Evolutionary conservation across 2,329 filamentous ascomycete genomes (phyloP).

Genomic region (Bertia moriformis): DNA sequence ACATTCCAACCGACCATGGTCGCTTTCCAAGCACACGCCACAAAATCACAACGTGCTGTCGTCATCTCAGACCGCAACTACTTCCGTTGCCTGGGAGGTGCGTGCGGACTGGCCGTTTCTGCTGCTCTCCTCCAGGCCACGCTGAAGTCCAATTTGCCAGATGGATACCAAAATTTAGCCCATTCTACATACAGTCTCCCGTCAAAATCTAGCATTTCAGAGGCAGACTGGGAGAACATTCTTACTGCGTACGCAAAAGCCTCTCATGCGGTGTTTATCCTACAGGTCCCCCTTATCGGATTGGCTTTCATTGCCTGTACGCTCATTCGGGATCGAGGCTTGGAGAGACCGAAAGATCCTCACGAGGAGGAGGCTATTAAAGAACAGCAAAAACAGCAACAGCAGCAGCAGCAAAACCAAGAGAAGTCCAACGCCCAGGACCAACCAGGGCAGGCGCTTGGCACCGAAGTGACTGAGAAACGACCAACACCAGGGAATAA

Average conservation of each 20-base stretch:
- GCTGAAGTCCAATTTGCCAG: conserved; percentile 15
- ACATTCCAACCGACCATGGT: conserved; percentile 32
- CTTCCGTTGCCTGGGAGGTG: conserved; percentile 41
- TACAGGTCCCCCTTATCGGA: conserved; percentile 37
- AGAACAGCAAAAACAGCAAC: background rate
- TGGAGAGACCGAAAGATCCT: conserved; percentile 16
- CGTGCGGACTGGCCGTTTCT: conserved; percentile 39
- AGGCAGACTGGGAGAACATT: conserved; percentile 2
- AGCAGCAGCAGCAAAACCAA: background rate
- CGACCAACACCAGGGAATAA: no score
- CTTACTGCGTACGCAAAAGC: conserved; percentile 4
- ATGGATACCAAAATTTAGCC: conserved; percentile 18
- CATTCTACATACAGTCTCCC: conserved; percentile 22
- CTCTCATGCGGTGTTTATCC: conserved; percentile 33
- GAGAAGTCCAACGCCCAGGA: background rate
- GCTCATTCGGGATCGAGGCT: conserved; percentile 33
- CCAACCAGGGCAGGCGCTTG: no score
- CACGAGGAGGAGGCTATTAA: background rate
- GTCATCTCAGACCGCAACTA: conserved; percentile 50
- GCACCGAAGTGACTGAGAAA: no score
- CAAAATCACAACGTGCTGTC: conserved; percentile 41
- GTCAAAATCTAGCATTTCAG: conserved; percentile 15
- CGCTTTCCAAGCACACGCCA: conserved; percentile 40
- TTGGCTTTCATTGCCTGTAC: conserved; percentile 31
- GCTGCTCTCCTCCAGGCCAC: conserved; percentile 26